Evolutionary conservation across 1,284 basidiomycete species (phyloP), one percentile per base, ranked within the genome.

Genomic region (Naganishia liquefaciens): DNA sequence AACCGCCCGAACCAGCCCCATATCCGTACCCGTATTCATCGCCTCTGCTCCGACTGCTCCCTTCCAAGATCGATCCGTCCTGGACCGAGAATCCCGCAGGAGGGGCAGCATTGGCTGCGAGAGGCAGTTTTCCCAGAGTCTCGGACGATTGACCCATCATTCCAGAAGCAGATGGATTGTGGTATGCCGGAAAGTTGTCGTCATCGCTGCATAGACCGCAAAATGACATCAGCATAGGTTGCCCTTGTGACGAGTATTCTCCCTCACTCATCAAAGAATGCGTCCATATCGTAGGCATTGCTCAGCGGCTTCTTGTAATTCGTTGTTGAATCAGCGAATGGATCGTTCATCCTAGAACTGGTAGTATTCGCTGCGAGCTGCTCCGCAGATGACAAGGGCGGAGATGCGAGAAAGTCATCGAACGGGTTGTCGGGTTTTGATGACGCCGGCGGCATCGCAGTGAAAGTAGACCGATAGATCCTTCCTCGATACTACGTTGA

Each of bases 201-300:
- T 78, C 76, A 65, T 79, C 77, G 62, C 76, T 78, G 54, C 13
- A 21, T 4, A 47, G 1, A 23, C 17, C 7, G 50, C n/a, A 54
- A 46, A 9, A 47, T 54, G 47, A 47, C 19, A 47, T 54, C 30
- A 54, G 39, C 40, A 52, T 47, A 49, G 15, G 27, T 4, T 21
- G 19, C 13, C 25, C 11, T 40, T 17, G 63, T 19, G 4, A 25
- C 6, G 19, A 63, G 19, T 23, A 9, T 5, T 54, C 28, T 2
- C 2, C 13, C 75, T 72, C 64, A 77, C 78, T 79, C 78, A 69
- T 79, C 77, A 63, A 79, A 79, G 72, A 79, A 79, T 0, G 76
- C 76, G 68, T 79, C 78, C 46, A 79, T 62, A 11, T 74, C 72
- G 63, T 74, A 76, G 15, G 75, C 30, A 50, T 50, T 60, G 37